Base-by-base conservation (phyloP, 768 basidiomycete genomes). In the Lactarius psammicola region DNA sequence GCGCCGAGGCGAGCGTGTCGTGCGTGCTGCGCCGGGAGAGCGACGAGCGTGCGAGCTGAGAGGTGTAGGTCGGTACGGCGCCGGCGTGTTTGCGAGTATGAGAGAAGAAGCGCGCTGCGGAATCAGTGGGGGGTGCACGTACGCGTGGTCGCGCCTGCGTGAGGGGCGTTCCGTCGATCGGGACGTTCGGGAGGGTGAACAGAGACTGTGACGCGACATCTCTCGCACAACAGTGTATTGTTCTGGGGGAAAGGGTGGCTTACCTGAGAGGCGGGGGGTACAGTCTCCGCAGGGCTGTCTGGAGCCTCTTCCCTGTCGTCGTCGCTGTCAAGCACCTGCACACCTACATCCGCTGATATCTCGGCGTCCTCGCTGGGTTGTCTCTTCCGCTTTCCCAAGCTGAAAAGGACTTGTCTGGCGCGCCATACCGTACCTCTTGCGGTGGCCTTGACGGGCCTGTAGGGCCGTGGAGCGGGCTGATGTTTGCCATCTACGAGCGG, bases 341-440 rank as follows among this genome's bases (percentile, higher is more conserved):
- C 61, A 10, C 15, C 55, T 18, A 56, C 55, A 18, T 56, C 56
- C 8, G 65, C 54, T 15, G 61, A 53, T 23, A 55, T 20, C 23
- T 51, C 28, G 5, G 40, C 38, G 33, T 66, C 57, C 6, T 10
- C 36, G 51, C 61, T 66, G 5, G 56, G 56, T 4, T 23, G 65
- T n/a, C 65, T 56, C 56, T 63, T 66, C 10, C 65, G 57, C 65
- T 63, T 66, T 11, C 61, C 65, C 8, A 63, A 42, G 51, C 40
- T 46, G 23, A 31, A 34, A 18, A 66, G 40, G 7, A 31, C 65
- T 34, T 63, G 61, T 59, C 51, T 63, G 23, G 65, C 65, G 13
- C 61, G 65, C 61, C 61, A 44, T 31, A 66, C 61, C 4, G 56
- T 59, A 2, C 65, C 65, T 10, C 65, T 49, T 3, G 56, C 42